Base-by-base conservation (phyloP, 202 grass and related monocot genomes). In the Panicum hallii region DNA sequence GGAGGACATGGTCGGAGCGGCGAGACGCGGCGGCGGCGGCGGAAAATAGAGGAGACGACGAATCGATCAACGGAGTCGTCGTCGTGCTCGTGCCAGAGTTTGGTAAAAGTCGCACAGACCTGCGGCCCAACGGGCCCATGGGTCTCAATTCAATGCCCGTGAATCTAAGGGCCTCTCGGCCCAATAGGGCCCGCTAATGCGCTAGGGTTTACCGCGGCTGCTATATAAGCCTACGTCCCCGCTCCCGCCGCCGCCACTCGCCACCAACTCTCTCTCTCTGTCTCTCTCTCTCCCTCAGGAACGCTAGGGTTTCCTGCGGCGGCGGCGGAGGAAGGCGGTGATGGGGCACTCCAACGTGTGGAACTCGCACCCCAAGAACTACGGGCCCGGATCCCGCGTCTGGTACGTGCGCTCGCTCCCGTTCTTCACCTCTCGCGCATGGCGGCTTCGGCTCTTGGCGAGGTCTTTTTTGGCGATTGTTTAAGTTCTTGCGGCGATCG, bases 311-410 rank as follows among this genome's bases (percentile, higher is more conserved):
- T 74, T 79, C 34, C 38, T 65, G 69, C 75, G 68, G 75, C 68
- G 60, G 81, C 80, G 38, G 92, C 13, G 75, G 86, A 9, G 72
- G 71, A 75, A 61, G 61, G 70, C 67, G 72, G 74, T 83, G 45
- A 97, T 97, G 94, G 94, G 94, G 52, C 94, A 97, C 70, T 80
- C 88, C 3, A 97, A 97, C 85, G 92, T 97, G 13, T 97, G 94
- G 94, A 97, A 92, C 92, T 97, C 94, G 13, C 94, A 97, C 71
- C 94, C 94, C 46, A 97, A 97, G 91, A 92, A 71, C 89, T 97
- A 94, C 60, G 94, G 94, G 44, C 92, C 94, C 4, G 94, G 94
- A 61, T 97, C 94, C 67, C 94, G 92, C 50, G 84, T 90, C 79
- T 97, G 94, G 94, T 97, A 87, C 11, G 55, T 74, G 0, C 40